Conservation (phyloP, 163 green algal species). For the Volvox carteri region DNA sequence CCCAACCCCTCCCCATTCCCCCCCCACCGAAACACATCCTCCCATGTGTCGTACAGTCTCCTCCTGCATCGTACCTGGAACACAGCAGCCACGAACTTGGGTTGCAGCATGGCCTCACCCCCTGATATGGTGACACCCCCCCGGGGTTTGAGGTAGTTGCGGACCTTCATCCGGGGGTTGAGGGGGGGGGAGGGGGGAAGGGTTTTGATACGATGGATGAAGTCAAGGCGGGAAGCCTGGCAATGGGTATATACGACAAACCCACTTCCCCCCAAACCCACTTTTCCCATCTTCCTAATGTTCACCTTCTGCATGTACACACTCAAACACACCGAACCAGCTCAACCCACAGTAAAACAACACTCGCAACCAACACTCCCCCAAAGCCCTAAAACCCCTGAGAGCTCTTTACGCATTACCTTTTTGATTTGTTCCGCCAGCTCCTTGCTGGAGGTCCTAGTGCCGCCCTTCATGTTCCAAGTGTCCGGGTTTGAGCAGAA, state of each 20-base stretch:
- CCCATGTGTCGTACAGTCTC: background rate
- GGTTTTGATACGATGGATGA: too few species aligned
- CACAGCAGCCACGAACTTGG: slow-evolving; percentile 69
- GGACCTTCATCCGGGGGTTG: background rate
- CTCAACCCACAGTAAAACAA: too few species aligned
- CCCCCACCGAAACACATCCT: background rate
- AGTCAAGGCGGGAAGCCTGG: too few species aligned
- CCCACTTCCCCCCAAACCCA: too few species aligned
- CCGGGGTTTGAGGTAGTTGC: slow-evolving; percentile 65
- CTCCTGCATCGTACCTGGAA: slow-evolving; percentile 49
- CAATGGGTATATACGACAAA: too few species aligned
- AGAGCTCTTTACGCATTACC: background rate
- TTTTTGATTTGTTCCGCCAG: slow-evolving; percentile 63
- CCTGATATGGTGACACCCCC: slow-evolving; percentile 77
- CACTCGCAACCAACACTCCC: too few species aligned
- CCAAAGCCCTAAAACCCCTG: background rate
- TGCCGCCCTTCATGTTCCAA: slow-evolving; percentile 58
- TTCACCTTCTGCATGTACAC: too few species aligned
- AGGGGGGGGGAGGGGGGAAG: too few species aligned
- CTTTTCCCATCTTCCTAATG: too few species aligned
- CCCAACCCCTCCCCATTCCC: background rate
- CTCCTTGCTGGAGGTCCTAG: slow-evolving; percentile 51
- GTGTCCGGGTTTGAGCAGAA: slow-evolving; percentile 83
- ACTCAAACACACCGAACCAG: too few species aligned
- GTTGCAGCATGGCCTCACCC: slow-evolving; percentile 78